phyloP scores from a whole-genome alignment of 441 rosid species.

The Macaranga tanarius region DNA sequence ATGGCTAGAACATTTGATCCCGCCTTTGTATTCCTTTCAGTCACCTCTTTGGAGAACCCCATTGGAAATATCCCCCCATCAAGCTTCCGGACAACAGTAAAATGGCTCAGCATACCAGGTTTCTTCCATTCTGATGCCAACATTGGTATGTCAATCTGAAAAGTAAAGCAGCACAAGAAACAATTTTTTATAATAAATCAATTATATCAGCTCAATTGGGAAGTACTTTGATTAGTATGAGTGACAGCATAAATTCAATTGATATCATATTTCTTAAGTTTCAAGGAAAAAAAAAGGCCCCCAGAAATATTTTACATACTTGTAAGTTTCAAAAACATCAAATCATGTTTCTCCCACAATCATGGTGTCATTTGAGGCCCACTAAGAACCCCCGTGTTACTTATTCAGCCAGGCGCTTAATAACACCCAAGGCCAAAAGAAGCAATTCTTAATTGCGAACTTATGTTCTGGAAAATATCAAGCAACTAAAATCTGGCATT shows the following conservation, averaged over 20 bases:
- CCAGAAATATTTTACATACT: not conserved
- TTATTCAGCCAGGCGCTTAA: not conserved
- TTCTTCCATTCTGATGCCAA: slow-evolving; percentile 80
- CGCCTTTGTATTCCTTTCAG: slow-evolving; percentile 76
- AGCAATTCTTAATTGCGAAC: slow-evolving; percentile 7
- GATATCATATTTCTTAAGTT: not conserved
- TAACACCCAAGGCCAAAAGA: slow-evolving; percentile 9
- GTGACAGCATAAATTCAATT: not conserved
- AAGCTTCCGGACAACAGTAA: slow-evolving; percentile 86
- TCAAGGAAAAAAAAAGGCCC: not conserved
- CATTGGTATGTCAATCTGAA: slow-evolving; percentile 94
- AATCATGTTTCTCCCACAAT: slow-evolving; percentile 3
- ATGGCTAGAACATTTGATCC: slow-evolving; percentile 68
- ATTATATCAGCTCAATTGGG: not conserved
- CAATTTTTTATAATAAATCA: not conserved
- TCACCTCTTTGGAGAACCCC: slow-evolving; percentile 86
- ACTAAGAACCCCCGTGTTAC: not conserved
- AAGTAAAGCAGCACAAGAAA: slow-evolving; percentile 28
- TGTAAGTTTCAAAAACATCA: not conserved
- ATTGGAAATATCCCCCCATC: slow-evolving; percentile 87
- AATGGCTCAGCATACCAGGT: slow-evolving; percentile 78
- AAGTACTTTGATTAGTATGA: not conserved
- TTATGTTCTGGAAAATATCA: not conserved
- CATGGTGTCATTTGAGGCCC: slow-evolving; percentile 4
- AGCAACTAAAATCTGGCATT: not conserved